phyloP scores from a whole-genome alignment of 2,329 filamentous ascomycete genomes.

The Alternaria brassicae region DNA sequence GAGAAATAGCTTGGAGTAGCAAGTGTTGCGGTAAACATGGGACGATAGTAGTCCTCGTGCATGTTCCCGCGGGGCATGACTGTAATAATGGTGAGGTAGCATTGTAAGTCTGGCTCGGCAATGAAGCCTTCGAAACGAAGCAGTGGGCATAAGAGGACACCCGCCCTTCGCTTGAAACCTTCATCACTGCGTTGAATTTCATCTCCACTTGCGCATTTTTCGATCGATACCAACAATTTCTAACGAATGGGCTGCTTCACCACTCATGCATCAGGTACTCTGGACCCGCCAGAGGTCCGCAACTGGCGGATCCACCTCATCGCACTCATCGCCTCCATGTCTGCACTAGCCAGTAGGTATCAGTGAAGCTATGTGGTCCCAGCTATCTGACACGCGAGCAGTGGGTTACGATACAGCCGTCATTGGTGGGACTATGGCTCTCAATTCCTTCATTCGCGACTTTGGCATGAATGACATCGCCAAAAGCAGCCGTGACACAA shows the following conservation, averaged over 20 bases:
- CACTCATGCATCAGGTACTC: slow-evolving; percentile 43
- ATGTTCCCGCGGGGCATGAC: slow-evolving; percentile 24
- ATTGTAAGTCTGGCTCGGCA: slow-evolving; percentile 14
- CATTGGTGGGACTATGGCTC: slow-evolving; percentile 52
- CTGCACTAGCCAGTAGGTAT: slow-evolving; percentile 44
- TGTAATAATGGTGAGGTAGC: slow-evolving; percentile 14
- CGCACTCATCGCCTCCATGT: slow-evolving; percentile 48
- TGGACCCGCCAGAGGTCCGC: slow-evolving; percentile 47
- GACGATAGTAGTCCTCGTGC: slow-evolving; percentile 21
- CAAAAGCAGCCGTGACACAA: slow-evolving; percentile 43
- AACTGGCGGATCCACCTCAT: slow-evolving; percentile 48
- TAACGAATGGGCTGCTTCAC: slow-evolving; percentile 33
- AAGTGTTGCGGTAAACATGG: slow-evolving; percentile 19
- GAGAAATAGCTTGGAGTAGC: slow-evolving; percentile 22
- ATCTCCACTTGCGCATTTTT: background rate
- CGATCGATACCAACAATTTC: background rate
- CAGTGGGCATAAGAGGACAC: slow-evolving; percentile 3
- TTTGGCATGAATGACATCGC: slow-evolving; percentile 43
- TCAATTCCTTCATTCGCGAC: slow-evolving; percentile 49
- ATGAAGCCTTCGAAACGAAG: slow-evolving; percentile 11
- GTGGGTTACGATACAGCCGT: slow-evolving; percentile 48
- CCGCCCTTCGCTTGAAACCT: background rate
- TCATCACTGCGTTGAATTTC: background rate
- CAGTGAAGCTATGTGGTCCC: background rate
- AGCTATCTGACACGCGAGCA: slow-evolving; percentile 10